Evolutionary conservation across 495 filamentous ascomycete genomes (phyloP).

Genomic region (Aspergillus funiculosus): DNA sequence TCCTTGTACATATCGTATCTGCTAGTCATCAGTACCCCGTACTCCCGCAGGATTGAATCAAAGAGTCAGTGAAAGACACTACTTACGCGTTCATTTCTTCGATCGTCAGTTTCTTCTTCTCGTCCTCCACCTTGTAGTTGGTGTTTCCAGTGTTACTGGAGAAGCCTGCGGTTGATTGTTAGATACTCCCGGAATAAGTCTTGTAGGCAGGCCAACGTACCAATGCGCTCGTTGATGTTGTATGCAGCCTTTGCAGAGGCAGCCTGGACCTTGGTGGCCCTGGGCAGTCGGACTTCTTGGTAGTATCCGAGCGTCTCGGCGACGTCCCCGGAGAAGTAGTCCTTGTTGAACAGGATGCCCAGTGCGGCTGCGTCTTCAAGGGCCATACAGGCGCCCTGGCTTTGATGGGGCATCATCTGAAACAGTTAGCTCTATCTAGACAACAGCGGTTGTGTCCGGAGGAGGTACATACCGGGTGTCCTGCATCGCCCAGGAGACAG

Average conservation of each 20-base stretch:
- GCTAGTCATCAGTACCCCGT: too few species aligned
- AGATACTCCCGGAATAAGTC: not conserved
- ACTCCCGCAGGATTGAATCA: too few species aligned
- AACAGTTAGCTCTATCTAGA: not conserved
- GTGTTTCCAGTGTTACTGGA: slow-evolving; percentile 39
- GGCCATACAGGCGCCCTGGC: slow-evolving; percentile 47
- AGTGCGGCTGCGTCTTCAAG: slow-evolving; percentile 47
- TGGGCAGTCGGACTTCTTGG: slow-evolving; percentile 39
- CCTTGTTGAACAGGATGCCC: slow-evolving; percentile 40
- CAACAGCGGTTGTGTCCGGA: not conserved
- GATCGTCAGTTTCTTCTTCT: slow-evolving; percentile 45
- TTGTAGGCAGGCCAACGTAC: slow-evolving; percentile 21
- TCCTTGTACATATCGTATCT: slow-evolving; percentile 46
- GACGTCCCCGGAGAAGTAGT: slow-evolving; percentile 40
- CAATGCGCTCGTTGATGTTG: slow-evolving; percentile 48
- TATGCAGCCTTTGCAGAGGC: slow-evolving; percentile 43
- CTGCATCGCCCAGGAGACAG: slow-evolving; percentile 38
- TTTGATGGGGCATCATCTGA: slow-evolving; percentile 48
- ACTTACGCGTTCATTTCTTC: slow-evolving; percentile 50
- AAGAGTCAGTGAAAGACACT: not conserved
- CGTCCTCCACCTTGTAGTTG: slow-evolving; percentile 43
- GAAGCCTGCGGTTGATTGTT: slow-evolving; percentile 29
- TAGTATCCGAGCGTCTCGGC: slow-evolving; percentile 35
- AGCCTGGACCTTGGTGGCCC: slow-evolving; percentile 40
- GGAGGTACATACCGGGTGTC: slow-evolving; percentile 26